Evolutionary conservation across 768 basidiomycete genomes (phyloP), one percentile per base, ranked within the genome.

Genomic region (Lentinus brumalis): DNA sequence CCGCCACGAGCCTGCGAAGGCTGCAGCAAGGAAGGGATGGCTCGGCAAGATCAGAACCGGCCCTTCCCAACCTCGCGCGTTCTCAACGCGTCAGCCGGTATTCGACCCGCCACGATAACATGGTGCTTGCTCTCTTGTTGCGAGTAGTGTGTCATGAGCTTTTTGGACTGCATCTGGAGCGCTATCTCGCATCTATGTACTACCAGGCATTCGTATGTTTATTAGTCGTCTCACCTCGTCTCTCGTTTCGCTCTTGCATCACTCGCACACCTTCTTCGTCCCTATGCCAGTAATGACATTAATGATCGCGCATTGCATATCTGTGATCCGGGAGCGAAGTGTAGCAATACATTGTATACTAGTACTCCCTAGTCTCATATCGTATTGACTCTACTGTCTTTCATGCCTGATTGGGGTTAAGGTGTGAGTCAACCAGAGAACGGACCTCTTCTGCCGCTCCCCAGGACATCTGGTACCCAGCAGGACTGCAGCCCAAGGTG

Each of bases 11-110:
- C 49, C 40, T 49, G 53, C 49, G 31, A 60, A 44, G 52, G 54
- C 35, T 14, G 76, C 77, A 47, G 74, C 77, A 39, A 87, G 88
- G 71, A 79, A 83, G 67, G 85, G 86, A 58, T 91, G 89, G 89
- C 70, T 91, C 18, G 87, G 86, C 12, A 89, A 87, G 74, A 86
- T 89, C 63, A 80, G 86, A 70, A 82, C 83, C 7, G 75, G 39
- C 2, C 55, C 70, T 18, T 50, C 42, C 15, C 50, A 59, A 18
- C 18, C 62, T 4, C 62, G 62, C 21, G 18, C 29, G 12, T 53
- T 58, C 15, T 11, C 56, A 4, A 35, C 62, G 2, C 57, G 62
- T 21, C 62, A 58, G 30, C 62, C 62, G 2, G 30, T 59, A 2
- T 63, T 56, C 29, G 62, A 59, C 53, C 57, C 62, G 3, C 53